Percentiles rank a stretch among this genome's conserved stretches.
phyloP scores from a whole-genome alignment of 2,329 filamentous ascomycete genomes.

The Fusarium metavorans region DNA sequence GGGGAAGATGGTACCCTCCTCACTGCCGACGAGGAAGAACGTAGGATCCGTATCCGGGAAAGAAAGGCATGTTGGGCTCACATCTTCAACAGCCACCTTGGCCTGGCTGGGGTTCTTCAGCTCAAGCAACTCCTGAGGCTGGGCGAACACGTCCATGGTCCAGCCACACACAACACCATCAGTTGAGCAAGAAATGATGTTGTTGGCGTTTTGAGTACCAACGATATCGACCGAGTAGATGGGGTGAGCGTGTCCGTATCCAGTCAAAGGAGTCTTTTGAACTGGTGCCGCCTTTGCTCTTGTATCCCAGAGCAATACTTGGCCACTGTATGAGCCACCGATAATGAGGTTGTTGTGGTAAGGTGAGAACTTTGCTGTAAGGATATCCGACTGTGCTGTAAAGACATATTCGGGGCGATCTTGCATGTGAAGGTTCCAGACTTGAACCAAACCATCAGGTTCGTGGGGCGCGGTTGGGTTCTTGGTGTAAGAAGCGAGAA shows the following conservation, averaged over 20 bases:
- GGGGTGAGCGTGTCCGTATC: slow-evolving; percentile 94
- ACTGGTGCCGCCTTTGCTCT: slow-evolving; percentile 89
- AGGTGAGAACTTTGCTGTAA: slow-evolving; percentile 97
- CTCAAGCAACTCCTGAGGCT: slow-evolving; percentile 94
- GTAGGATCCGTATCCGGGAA: slow-evolving; percentile 97
- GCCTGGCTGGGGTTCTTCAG: slow-evolving; percentile 86
- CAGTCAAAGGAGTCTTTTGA: slow-evolving; percentile 95
- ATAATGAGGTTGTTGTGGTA: slow-evolving; percentile 97
- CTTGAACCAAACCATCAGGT: slow-evolving; percentile 90
- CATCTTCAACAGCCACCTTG: slow-evolving; percentile 83
- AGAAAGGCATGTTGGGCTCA: slow-evolving; percentile 92
- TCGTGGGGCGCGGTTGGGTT: slow-evolving; percentile 95
- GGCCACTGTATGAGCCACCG: slow-evolving; percentile 95
- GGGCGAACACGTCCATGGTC: slow-evolving; percentile 97
- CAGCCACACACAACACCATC: slow-evolving; percentile 97
- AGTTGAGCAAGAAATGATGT: slow-evolving; percentile 96
- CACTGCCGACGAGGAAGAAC: slow-evolving; percentile 96
- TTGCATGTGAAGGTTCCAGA: slow-evolving; percentile 97
- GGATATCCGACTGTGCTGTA: slow-evolving; percentile 93
- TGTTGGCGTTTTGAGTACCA: slow-evolving; percentile 98
- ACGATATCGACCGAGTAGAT: slow-evolving; percentile 97
- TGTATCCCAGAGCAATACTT: slow-evolving; percentile 97
- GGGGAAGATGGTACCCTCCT: slow-evolving; percentile 96
- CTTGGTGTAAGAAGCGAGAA: slow-evolving; percentile 96
- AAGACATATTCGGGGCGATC: slow-evolving; percentile 96